A percentile compares a stretch with the other conserved stretches of the same genome.
These are phyloP conservation scores for Aechmea fasciata DNA, from an alignment of 176 grass and related monocot species.

Conservation along the genomic window DNA sequence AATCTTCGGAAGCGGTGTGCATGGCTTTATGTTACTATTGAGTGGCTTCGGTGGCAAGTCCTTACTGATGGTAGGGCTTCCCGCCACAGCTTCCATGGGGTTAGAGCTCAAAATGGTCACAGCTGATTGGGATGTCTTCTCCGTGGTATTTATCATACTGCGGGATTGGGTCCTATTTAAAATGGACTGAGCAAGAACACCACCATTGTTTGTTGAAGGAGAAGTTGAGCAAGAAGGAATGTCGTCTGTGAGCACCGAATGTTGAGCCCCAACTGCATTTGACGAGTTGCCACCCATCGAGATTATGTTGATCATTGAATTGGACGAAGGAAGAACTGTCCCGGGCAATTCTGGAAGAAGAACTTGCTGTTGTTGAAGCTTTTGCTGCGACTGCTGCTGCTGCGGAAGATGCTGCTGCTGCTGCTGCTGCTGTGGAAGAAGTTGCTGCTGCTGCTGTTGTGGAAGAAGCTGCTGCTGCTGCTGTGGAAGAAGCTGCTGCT, in stretches of 20 bases:
- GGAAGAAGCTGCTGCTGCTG: conserved; percentile 33
- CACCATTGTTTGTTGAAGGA: conserved; percentile 36
- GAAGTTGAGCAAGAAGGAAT: conserved; percentile 48
- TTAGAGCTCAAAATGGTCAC: conserved; percentile 28
- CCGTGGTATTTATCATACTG: conserved; percentile 22
- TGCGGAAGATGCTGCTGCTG: conserved; percentile 29
- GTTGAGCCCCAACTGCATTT: conserved; percentile 21
- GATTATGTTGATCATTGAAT: conserved; percentile 27
- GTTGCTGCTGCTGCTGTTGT: conserved; percentile 33
- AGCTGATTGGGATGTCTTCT: conserved; percentile 49
- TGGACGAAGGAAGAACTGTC: conserved; percentile 22
- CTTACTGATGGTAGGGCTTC: conserved; percentile 18
- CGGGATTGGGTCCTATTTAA: conserved; percentile 34
- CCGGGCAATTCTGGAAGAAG: conserved; percentile 16
- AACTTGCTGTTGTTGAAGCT: conserved; percentile 34
- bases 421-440: conserved; percentile 28
- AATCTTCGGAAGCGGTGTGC: conserved; percentile 37
- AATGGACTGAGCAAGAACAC: conserved; percentile 32
- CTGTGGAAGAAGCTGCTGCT: conserved; percentile 10
- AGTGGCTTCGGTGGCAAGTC: conserved; percentile 19
- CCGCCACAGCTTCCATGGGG: conserved; percentile 2
- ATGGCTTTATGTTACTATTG: conserved; percentile 27
- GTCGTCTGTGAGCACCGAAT: conserved; percentile 29
- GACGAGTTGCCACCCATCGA: conserved; percentile 33
- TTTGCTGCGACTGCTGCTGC: conserved; percentile 31